Evolutionary conservation across 202 grass and related monocot species (phyloP), one percentile per base, ranked within the genome.

Genomic region (Musa balbisiana): DNA sequence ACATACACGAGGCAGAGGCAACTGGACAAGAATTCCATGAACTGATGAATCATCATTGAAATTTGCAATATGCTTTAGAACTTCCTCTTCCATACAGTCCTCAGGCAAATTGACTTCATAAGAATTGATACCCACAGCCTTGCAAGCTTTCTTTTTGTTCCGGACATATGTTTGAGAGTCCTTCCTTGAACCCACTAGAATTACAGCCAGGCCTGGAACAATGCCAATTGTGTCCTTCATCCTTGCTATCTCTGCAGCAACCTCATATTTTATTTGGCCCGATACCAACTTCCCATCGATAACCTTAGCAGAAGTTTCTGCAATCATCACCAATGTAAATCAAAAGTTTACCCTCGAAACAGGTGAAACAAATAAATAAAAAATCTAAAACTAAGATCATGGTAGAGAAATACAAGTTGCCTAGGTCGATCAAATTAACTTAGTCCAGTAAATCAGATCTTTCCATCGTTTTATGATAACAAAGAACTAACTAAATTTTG

Each of bases 11-110:
- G 91, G 95, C n/a, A 99, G 84, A 26, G 95, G 95, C 87, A 99
- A 73, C 84, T 99, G 95, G 79, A 99, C 89, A 72, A 99, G 86
- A 83, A 99, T 99, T 55, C 91, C 95, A 83, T 94, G 95, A 78
- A 99, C 85, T 0, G 83, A 91, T 3, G 87, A 89, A 17, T 99
- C 89, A 25, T 84, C 75, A 52, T 99, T 99, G 74, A 99, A 99
- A 53, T 25, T 73, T 2, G 78, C 74, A 29, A 92, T 92, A 76
- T 94, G 82, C 74, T 82, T 88, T 73, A 94, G 72, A 51, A 94
- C 85, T 62, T 99, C 95, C 23, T 89, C 85, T 73, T 99, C 91
- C 0, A 87, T 90, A 73, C 83, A 83, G 62, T 94, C 89, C 73
- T 99, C 91, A 0, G 89, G 91, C 74, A 94, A 80, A 77, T 92